These are phyloP conservation scores for Claviceps africana DNA, from an alignment of 2,329 filamentous ascomycete genomes.

Conservation along the genomic window DNA sequence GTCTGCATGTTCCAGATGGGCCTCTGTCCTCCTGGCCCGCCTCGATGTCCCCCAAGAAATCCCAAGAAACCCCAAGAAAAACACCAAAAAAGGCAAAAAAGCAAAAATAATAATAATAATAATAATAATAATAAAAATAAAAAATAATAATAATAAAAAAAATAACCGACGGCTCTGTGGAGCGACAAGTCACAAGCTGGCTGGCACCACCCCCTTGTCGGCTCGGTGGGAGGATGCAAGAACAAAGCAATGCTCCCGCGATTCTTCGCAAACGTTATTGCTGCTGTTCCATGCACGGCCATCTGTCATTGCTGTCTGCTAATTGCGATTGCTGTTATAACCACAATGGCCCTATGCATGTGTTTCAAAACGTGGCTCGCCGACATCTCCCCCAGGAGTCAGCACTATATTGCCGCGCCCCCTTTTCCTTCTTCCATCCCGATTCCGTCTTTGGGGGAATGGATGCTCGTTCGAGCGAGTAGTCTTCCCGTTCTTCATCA, in stretches of 20 bases:
- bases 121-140: too few relatives aligned
- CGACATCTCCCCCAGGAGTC: not conserved
- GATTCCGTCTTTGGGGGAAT: not conserved
- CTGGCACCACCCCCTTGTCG: not conserved
- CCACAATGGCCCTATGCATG: not conserved
- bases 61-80: too few relatives aligned
- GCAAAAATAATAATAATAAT: too few relatives aligned
- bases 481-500: not conserved
- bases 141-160: too few relatives aligned
- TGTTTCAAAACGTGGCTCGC: not conserved
- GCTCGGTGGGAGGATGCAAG: not conserved
- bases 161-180: not conserved
- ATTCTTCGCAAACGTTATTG: conserved; percentile 1
- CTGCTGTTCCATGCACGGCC: not conserved
- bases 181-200: not conserved
- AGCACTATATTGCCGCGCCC: not conserved
- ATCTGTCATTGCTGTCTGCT: not conserved
- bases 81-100: too few relatives aligned
- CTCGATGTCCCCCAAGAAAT: not conserved
- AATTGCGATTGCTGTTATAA: not conserved
- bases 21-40: too few relatives aligned
- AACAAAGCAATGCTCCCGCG: not conserved
- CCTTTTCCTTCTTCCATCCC: not conserved
- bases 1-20: too few relatives aligned
- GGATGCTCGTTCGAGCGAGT: not conserved